A percentile compares a stretch with the other conserved stretches of the same genome.
Evolutionary conservation across 1,139 yeast species (phyloP).

Genomic region (Blastobotrys ciferrii): DNA sequence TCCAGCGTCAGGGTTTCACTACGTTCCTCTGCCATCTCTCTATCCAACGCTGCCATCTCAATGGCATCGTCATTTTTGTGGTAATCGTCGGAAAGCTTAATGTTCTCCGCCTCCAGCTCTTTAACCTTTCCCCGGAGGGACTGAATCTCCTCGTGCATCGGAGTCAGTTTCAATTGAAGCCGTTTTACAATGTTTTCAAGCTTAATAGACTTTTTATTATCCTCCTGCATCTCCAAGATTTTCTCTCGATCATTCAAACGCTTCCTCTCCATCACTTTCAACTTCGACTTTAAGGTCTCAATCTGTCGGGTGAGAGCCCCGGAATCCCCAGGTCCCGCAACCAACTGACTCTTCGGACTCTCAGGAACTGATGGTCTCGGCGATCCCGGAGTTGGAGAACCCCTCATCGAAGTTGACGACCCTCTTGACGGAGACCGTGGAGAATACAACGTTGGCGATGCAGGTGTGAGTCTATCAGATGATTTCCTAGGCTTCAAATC

Average conservation of each 20-base stretch:
- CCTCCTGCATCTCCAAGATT: constrained; percentile 25
- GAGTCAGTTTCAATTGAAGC: constrained; percentile 35
- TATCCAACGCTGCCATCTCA: constrained; percentile 55
- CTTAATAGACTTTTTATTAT: constrained; percentile 32
- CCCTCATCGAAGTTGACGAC: background rate
- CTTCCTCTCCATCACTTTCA: constrained; percentile 33
- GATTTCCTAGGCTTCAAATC: constrained; percentile 5
- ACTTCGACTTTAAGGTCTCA: constrained; percentile 32
- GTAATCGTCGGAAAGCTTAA: constrained; percentile 36
- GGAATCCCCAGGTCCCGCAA: constrained; percentile 6
- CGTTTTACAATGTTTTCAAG: constrained; percentile 44
- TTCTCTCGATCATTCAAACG: constrained; percentile 33
- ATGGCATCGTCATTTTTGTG: constrained; percentile 42
- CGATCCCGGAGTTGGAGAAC: background rate
- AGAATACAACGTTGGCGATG: background rate
- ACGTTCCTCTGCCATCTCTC: constrained; percentile 49
- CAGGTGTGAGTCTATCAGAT: background rate
- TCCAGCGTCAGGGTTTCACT: constrained; percentile 40
- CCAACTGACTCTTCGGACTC: background rate
- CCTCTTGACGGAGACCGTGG: constrained; percentile 1
- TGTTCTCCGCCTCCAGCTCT: constrained; percentile 31
- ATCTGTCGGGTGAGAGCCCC: constrained; percentile 26
- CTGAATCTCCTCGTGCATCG: constrained; percentile 38
- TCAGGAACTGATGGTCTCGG: background rate
- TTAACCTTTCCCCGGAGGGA: constrained; percentile 29